A percentile compares a stretch with the other conserved stretches of the same genome.
Evolutionary conservation across 495 filamentous ascomycete species (phyloP).

Genomic region (Penicillium egyptiacum): DNA sequence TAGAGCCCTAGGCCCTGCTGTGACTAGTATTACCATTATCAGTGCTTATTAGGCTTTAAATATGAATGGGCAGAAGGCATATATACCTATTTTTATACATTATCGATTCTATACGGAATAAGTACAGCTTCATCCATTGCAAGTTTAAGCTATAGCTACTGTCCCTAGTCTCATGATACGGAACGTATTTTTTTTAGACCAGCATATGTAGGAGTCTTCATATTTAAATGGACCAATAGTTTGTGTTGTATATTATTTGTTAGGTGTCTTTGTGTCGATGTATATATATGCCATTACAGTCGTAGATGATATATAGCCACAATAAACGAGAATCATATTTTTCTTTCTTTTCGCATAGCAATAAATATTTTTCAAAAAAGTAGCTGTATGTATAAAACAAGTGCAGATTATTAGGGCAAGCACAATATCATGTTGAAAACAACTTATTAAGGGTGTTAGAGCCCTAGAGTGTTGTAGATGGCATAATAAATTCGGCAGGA

Average conservation of each 20-base stretch:
- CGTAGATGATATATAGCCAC: neutral
- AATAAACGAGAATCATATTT: neutral
- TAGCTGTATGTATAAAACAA: neutral
- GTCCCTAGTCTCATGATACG: neutral
- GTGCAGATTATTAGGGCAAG: neutral
- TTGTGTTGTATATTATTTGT: neutral
- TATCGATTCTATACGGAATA: neutral
- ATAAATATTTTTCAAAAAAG: neutral
- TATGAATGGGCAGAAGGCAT: neutral
- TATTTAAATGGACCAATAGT: neutral
- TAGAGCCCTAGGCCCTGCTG: neutral
- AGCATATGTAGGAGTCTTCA: neutral
- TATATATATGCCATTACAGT: neutral
- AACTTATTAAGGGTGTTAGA: neutral
- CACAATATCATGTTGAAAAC: neutral
- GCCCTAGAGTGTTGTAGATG: neutral
- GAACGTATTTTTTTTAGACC: neutral
- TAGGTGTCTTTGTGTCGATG: neutral
- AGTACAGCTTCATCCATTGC: neutral
- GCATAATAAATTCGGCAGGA: too few relatives aligned
- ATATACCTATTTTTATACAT: neutral
- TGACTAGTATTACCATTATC: neutral
- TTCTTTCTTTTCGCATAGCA: neutral
- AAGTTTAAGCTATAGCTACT: neutral
- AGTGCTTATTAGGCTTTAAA: neutral